Percentiles rank a stretch among this genome's conserved stretches.
Conservation (phyloP, 495 filamentous ascomycete species). For the Podospora comata region DNA sequence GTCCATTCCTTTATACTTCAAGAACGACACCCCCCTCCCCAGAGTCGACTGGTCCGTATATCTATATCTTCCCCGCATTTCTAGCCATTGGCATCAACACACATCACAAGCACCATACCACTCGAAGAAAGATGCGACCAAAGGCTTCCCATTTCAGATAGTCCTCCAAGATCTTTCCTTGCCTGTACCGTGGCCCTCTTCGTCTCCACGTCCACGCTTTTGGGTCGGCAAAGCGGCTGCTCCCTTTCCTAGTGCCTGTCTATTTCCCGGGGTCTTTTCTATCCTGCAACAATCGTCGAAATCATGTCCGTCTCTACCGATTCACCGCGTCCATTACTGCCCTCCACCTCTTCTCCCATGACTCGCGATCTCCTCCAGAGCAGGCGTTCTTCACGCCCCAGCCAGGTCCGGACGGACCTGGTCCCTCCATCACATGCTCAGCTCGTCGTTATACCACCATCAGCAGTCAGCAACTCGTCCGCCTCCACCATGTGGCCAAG, state of each 20-base stretch:
- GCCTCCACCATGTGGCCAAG: constrained; percentile 41
- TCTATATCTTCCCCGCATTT: constrained; percentile 30
- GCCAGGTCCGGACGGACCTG: constrained; percentile 41
- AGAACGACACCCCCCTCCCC: constrained; percentile 18
- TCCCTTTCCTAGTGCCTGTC: constrained; percentile 6
- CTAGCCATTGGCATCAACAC: constrained; percentile 9
- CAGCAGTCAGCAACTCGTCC: constrained; percentile 45
- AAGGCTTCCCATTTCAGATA: constrained; percentile 26
- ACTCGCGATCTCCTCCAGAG: constrained; percentile 32
- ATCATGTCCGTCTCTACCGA: constrained; percentile 27
- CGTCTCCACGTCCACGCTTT: neutral
- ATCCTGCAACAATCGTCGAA: constrained; percentile 3
- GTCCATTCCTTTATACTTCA: constrained; percentile 25
- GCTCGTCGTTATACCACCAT: constrained; percentile 35
- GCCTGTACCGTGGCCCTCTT: constrained; percentile 12
- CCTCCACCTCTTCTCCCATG: constrained; percentile 35
- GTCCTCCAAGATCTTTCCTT: constrained; percentile 18
- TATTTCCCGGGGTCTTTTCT: neutral
- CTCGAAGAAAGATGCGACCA: constrained; percentile 29
- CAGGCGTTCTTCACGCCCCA: constrained; percentile 37
- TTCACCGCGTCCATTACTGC: constrained; percentile 11
- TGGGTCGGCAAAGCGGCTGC: neutral
- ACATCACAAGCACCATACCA: constrained; percentile 14
- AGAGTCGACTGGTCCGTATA: constrained; percentile 15
- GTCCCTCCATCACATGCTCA: constrained; percentile 34